Evolutionary conservation across 202 grass and related monocot species (phyloP).

Genomic region (Setaria italica): DNA sequence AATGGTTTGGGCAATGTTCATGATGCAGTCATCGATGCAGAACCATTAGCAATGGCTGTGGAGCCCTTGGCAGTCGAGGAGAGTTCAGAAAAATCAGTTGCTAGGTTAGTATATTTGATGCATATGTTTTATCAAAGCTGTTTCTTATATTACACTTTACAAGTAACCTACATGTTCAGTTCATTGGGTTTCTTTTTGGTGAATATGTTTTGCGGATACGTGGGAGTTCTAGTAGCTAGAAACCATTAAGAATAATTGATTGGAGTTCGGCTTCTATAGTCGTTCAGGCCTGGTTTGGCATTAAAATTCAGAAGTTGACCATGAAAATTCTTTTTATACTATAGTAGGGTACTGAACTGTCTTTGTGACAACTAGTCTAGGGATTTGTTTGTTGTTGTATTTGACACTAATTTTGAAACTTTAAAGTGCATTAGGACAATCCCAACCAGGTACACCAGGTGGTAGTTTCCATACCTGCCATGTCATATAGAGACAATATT

Average conservation of each 20-base stretch:
- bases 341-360: background rate
- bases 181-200: constrained; percentile 20
- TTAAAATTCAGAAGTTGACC: constrained; percentile 2
- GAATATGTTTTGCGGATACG: constrained; percentile 14
- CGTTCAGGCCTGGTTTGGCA: background rate
- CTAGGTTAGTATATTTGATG: constrained; percentile 53
- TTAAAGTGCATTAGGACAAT: background rate
- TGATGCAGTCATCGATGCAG: constrained; percentile 51
- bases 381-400: background rate
- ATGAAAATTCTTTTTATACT: constrained; percentile 1
- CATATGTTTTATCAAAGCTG: constrained; percentile 14
- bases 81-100: constrained; percentile 57
- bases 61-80: constrained; percentile 48
- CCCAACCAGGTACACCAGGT: background rate
- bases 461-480: too few relatives aligned
- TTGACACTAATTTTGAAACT: background rate
- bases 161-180: constrained; percentile 11
- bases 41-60: constrained; percentile 62
- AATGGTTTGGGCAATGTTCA: constrained; percentile 42
- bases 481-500: background rate
- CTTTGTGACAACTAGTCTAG: constrained; percentile 5
- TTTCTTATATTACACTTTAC: constrained; percentile 5
- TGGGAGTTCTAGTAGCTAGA: background rate
- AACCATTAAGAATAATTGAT: background rate
- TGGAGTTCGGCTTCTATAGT: background rate